Evolutionary conservation across 1,284 basidiomycete genomes (phyloP).

Genomic region (Tilletia walkeri): DNA sequence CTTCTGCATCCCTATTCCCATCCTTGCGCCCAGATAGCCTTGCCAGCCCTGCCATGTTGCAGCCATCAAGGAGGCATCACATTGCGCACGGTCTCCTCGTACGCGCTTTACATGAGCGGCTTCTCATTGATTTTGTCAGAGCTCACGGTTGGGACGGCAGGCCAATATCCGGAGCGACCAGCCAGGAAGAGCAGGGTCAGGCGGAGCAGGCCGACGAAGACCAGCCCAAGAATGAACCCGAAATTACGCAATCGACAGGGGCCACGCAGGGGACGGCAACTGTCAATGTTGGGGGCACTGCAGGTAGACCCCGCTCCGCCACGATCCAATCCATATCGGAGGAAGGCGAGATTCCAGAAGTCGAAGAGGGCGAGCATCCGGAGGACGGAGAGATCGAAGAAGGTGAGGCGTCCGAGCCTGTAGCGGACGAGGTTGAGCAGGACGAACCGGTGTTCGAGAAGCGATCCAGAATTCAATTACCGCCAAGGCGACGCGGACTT

Average conservation of each 20-base stretch:
- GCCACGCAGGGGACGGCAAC: background rate
- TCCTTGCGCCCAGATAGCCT: background rate
- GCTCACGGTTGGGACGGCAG: background rate
- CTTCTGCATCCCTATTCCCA: background rate
- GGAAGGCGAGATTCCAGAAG: constrained; percentile 10
- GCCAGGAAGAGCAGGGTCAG: background rate
- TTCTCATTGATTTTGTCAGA: background rate
- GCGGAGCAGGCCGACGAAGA: too few species aligned
- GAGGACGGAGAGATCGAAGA: constrained; percentile 16
- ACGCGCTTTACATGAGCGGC: background rate
- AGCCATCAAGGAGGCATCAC: background rate
- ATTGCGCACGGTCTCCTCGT: background rate
- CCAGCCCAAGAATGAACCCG: background rate
- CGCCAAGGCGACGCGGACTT: background rate
- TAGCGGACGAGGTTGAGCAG: too few species aligned
- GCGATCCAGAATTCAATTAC: too few species aligned
- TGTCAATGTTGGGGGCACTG: background rate
- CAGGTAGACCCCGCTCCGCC: background rate
- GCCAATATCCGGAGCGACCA: background rate
- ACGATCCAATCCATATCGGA: constrained; percentile 1
- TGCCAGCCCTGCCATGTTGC: background rate
- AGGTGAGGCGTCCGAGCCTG: background rate
- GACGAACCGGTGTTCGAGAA: too few species aligned
- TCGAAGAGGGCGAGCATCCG: background rate
- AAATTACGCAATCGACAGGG: background rate